These are phyloP conservation scores for Zea luxurians DNA, from an alignment of 176 grass and related monocot species.

Conservation along the genomic window DNA sequence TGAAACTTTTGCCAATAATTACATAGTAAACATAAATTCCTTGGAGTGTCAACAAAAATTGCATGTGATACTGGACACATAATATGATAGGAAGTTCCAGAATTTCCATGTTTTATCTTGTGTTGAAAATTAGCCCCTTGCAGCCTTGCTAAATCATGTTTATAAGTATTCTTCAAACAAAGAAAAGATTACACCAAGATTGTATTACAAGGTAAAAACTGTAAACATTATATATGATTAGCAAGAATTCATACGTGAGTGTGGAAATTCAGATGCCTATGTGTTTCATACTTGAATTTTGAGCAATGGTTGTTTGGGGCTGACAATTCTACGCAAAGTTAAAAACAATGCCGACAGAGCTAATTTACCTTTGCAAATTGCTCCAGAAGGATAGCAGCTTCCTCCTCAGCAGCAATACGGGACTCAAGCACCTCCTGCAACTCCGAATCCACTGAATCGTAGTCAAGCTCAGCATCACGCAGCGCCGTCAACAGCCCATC, in stretches of 20 bases:
- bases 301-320: not conserved
- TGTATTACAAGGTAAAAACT: not conserved
- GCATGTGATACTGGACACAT: not conserved
- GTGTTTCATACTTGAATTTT: not conserved
- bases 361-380: constrained; percentile 70
- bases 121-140: not conserved
- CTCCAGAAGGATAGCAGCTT: constrained; percentile 65
- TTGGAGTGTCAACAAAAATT: not conserved
- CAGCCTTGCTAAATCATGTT: not conserved
- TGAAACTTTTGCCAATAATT: not conserved
- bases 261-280: not conserved
- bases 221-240: not conserved
- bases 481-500: constrained; percentile 48
- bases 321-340: not conserved
- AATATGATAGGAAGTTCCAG: not conserved
- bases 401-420: constrained; percentile 59
- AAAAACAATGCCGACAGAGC: not conserved
- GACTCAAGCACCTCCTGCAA: constrained; percentile 75
- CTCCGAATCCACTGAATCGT: constrained; percentile 68
- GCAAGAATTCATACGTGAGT: constrained; percentile 12
- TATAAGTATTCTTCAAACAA: constrained; percentile 7
- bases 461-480: constrained; percentile 61
- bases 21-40: not conserved
- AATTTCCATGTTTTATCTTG: not conserved
- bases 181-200: not conserved